These are phyloP conservation scores for Noccaea bulbosa DNA, from an alignment of 345 rosid species.

Conservation along the genomic window DNA sequence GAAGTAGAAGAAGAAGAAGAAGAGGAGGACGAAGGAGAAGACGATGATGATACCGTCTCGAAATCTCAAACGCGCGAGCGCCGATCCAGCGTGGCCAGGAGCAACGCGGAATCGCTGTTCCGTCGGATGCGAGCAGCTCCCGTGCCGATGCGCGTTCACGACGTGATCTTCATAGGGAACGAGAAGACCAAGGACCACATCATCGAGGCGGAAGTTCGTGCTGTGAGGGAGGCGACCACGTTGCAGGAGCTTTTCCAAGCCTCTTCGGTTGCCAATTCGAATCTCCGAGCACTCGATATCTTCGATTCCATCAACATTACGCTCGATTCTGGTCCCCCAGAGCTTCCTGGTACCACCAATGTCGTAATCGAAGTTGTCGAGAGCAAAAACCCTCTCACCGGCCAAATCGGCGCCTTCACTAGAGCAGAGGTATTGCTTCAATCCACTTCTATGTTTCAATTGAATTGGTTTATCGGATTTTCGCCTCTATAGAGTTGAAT, in stretches of 20 bases:
- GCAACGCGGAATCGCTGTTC: conserved; percentile 56
- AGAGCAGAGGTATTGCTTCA: conserved; percentile 63
- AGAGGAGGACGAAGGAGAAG: conserved; percentile 46
- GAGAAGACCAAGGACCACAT: conserved; percentile 74
- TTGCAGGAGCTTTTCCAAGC: conserved; percentile 80
- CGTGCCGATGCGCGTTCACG: conserved; percentile 83
- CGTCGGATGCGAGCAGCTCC: conserved; percentile 53
- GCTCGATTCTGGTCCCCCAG: conserved; percentile 86
- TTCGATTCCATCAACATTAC: conserved; percentile 83
- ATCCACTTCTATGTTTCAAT: not conserved
- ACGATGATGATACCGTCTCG: conserved; percentile 35
- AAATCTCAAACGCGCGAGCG: conserved; percentile 43
- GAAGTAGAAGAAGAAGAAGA: conserved; percentile 51
- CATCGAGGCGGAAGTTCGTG: conserved; percentile 69
- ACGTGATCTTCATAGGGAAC: conserved; percentile 79
- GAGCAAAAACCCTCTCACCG: conserved; percentile 58
- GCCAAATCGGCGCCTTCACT: conserved; percentile 74
- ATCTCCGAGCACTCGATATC: conserved; percentile 67
- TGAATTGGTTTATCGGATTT: not conserved
- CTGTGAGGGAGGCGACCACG: conserved; percentile 59
- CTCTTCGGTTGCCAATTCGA: conserved; percentile 59
- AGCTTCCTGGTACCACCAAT: conserved; percentile 85
- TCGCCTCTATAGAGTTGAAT: not conserved
- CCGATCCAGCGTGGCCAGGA: conserved; percentile 39
- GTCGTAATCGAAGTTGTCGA: conserved; percentile 77